phyloP scores from a whole-genome alignment of 176 grass and related monocot genomes.

The Oryza punctata region DNA sequence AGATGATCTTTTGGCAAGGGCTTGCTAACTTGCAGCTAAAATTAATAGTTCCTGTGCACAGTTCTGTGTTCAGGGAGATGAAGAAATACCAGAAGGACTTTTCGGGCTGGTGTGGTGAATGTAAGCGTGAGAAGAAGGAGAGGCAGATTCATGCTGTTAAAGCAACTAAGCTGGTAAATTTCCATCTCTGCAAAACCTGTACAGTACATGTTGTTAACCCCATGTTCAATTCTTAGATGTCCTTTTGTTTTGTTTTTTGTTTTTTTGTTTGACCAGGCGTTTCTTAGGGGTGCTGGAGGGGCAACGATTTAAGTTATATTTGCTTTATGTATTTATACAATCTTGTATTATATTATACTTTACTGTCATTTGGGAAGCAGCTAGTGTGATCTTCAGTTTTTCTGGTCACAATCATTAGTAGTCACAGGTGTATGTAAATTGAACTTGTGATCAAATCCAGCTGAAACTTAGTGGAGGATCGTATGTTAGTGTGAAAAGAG shows the following conservation, averaged over 20 bases:
- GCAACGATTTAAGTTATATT: conserved; percentile 53
- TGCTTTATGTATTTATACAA: conserved; percentile 36
- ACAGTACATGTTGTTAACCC: not conserved
- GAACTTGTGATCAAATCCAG: not conserved
- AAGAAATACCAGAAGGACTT: conserved; percentile 98
- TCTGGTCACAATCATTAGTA: conserved; percentile 14
- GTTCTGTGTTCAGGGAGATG: conserved; percentile 89
- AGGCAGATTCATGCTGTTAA: conserved; percentile 75
- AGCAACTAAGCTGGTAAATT: conserved; percentile 78
- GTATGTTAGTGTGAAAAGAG: not conserved
- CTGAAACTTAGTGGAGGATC: conserved; percentile 2
- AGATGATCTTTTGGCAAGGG: not conserved
- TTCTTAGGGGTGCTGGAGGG: conserved; percentile 74
- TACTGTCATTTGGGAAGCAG: conserved; percentile 13
- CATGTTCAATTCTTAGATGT: conserved; percentile 22
- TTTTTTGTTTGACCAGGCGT: conserved; percentile 61
- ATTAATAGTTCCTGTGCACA: conserved; percentile 48
- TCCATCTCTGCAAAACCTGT: not conserved
- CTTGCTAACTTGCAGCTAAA: conserved; percentile 36
- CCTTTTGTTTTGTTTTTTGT: conserved; percentile 18
- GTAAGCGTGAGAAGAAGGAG: conserved; percentile 76
- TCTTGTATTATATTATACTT: conserved; percentile 33
- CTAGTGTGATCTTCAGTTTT: conserved; percentile 5
- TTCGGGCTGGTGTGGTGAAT: conserved; percentile 87
- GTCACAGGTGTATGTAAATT: conserved; percentile 44